Conservation (phyloP, 1,284 basidiomycete species). For the Heterobasidion parviporum region DNA sequence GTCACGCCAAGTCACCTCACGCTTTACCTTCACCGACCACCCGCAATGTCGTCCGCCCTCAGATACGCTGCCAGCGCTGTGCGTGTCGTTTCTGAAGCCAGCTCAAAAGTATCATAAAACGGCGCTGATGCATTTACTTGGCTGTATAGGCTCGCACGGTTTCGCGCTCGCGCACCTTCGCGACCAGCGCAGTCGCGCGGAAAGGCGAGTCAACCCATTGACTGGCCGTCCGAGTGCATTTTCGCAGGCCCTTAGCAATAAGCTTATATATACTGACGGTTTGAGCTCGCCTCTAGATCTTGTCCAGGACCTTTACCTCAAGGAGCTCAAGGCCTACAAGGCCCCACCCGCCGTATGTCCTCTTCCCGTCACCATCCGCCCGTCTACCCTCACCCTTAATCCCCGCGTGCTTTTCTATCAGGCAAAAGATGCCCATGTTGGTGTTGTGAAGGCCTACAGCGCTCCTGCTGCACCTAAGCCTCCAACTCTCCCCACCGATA, state of each 20-base stretch:
- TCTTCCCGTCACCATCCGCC: background rate
- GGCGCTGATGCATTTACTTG: background rate
- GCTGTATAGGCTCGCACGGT: conserved; percentile 1
- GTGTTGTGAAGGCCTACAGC: conserved; percentile 68
- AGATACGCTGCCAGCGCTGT: conserved; percentile 13
- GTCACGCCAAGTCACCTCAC: background rate
- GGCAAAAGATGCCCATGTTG: conserved; percentile 78
- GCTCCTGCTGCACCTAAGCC: conserved; percentile 60
- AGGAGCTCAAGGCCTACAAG: conserved; percentile 89
- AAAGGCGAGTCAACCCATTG: conserved; percentile 2
- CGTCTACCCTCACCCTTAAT: background rate
- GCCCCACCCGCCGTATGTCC: conserved; percentile 42
- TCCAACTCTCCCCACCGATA: conserved; percentile 68
- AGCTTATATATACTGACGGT: background rate
- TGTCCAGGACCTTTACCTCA: conserved; percentile 88
- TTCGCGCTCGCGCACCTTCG: conserved; percentile 5
- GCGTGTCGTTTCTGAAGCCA: conserved; percentile 1
- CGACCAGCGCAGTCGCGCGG: conserved; percentile 5
- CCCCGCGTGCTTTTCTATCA: background rate
- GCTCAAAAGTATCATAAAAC: background rate
- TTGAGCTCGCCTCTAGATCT: conserved; percentile 49
- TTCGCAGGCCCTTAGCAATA: conserved; percentile 2
- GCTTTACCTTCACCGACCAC: background rate
- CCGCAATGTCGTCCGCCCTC: conserved; percentile 7
- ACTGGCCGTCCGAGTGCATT: background rate